Evolutionary conservation across 139 green algal species (phyloP).

Genomic region (Picochlorum sp.): DNA sequence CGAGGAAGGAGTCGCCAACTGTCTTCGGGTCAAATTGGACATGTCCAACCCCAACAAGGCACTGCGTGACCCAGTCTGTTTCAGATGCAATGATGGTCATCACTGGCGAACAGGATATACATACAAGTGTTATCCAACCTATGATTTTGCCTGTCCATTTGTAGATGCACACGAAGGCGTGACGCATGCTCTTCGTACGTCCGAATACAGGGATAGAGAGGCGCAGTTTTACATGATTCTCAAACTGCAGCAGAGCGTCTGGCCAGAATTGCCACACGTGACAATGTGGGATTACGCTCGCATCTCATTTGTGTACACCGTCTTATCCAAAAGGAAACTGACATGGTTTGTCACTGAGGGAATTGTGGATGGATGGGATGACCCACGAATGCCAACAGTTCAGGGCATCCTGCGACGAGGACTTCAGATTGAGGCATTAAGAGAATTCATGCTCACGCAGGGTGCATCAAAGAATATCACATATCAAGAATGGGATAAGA

Average conservation of each 20-base stretch:
- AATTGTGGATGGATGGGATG: conserved; percentile 84
- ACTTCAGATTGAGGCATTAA: conserved; percentile 59
- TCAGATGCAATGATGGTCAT: conserved; percentile 82
- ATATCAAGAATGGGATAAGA: conserved; percentile 95
- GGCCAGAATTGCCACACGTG: conserved; percentile 68
- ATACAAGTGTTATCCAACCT: conserved; percentile 97
- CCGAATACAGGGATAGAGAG: conserved; percentile 89
- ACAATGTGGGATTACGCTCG: conserved; percentile 94
- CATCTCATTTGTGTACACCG: conserved; percentile 63
- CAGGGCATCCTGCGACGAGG: conserved; percentile 47
- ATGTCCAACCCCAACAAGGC: conserved; percentile 67
- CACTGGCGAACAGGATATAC: conserved; percentile 87
- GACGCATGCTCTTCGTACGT: conserved; percentile 92
- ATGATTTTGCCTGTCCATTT: conserved; percentile 97
- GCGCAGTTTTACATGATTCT: conserved; percentile 85
- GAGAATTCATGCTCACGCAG: conserved; percentile 95
- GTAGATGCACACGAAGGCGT: conserved; percentile 90
- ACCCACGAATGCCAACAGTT: conserved; percentile 96
- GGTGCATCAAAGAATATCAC: conserved; percentile 88
- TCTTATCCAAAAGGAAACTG: conserved; percentile 97
- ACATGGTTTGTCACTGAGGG: conserved; percentile 83
- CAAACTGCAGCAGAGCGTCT: conserved; percentile 56
- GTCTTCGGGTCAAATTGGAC: conserved; percentile 90
- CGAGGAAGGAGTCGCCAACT: conserved; percentile 61
- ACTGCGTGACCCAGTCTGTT: conserved; percentile 91